Conservation (phyloP, 2,329 filamentous ascomycete genomes). For the Arachnopeziza araneosa region DNA sequence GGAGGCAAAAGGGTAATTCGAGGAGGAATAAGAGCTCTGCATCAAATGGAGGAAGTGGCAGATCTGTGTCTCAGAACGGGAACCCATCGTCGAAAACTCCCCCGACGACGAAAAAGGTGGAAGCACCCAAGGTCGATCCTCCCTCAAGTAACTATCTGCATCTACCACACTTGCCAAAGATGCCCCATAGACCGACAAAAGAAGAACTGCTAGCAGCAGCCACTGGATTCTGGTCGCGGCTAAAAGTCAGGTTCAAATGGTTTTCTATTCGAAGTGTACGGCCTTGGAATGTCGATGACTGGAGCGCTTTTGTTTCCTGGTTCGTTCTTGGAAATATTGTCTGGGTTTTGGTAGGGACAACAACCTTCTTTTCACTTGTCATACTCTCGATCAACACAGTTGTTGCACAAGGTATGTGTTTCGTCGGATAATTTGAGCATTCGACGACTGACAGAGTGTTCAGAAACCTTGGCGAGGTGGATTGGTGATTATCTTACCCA, state of each 20-base stretch:
- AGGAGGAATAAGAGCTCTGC: conserved; percentile 30
- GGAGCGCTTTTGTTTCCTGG: conserved; percentile 93
- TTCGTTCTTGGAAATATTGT: conserved; percentile 87
- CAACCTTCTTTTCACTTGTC: conserved; percentile 89
- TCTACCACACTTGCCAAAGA: conserved; percentile 54
- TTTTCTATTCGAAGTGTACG: conserved; percentile 88
- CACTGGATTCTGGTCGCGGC: conserved; percentile 84
- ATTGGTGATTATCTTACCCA: conserved; percentile 93
- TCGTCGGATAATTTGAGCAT: conserved; percentile 16
- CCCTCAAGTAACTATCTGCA: conserved; percentile 48
- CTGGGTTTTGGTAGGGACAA: conserved; percentile 95
- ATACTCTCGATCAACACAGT: conserved; percentile 94
- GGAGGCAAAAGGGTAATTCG: conserved; percentile 19
- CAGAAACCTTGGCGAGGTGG: conserved; percentile 88
- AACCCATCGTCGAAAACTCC: conserved; percentile 12
- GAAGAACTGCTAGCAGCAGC: conserved; percentile 89
- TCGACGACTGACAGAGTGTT: conserved; percentile 14
- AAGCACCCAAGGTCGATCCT: conserved; percentile 21
- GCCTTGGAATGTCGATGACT: conserved; percentile 94
- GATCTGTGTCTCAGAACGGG: conserved; percentile 18
- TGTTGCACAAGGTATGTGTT: conserved; percentile 73
- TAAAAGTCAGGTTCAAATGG: conserved; percentile 96
- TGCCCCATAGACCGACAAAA: conserved; percentile 85
- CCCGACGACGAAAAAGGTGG: conserved; percentile 11
- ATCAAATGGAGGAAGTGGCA: conserved; percentile 20